Percentiles rank a stretch among this genome's conserved stretches.
These are phyloP conservation scores for Claviceps quebecensis DNA, from an alignment of 2,329 filamentous ascomycete genomes.

Conservation along the genomic window DNA sequence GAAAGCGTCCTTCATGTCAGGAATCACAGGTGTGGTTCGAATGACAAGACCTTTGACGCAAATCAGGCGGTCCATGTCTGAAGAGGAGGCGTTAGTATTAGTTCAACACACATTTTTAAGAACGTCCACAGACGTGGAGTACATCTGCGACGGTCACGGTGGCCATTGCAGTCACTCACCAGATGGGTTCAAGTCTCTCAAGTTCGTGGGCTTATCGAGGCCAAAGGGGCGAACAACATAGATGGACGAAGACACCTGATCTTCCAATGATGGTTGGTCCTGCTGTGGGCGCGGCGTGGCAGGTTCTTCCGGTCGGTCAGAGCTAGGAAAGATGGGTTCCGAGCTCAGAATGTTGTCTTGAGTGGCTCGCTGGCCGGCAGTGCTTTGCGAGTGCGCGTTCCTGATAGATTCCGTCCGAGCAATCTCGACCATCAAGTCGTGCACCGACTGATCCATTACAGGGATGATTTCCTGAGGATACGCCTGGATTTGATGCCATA, in stretches of 20 bases:
- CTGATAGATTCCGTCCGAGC: conserved; percentile 66
- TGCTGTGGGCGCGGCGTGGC: conserved; percentile 26
- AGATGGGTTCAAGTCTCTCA: conserved; percentile 86
- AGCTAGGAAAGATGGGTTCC: conserved; percentile 64
- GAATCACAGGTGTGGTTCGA: conserved; percentile 86
- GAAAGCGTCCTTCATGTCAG: conserved; percentile 98
- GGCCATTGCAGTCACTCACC: conserved; percentile 25
- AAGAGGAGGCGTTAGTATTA: conserved; percentile 3
- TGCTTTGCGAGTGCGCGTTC: conserved; percentile 48
- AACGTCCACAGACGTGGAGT: neutral
- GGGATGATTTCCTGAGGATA: conserved; percentile 96
- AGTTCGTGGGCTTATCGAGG: conserved; percentile 72
- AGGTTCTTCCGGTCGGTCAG: conserved; percentile 47
- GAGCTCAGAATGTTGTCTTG: conserved; percentile 47
- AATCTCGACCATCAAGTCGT: conserved; percentile 85
- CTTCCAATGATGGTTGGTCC: conserved; percentile 49
- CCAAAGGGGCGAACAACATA: conserved; percentile 87
- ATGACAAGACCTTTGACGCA: conserved; percentile 94
- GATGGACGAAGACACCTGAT: conserved; percentile 63
- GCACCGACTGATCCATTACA: conserved; percentile 87
- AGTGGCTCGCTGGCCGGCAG: conserved; percentile 30
- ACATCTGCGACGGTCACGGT: too few species aligned
- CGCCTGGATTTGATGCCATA: conserved; percentile 88
- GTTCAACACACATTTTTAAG: neutral
- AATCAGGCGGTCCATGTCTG: conserved; percentile 90